These are phyloP conservation scores for Russula vinacea DNA, from an alignment of 768 basidiomycete species.

Conservation along the genomic window DNA sequence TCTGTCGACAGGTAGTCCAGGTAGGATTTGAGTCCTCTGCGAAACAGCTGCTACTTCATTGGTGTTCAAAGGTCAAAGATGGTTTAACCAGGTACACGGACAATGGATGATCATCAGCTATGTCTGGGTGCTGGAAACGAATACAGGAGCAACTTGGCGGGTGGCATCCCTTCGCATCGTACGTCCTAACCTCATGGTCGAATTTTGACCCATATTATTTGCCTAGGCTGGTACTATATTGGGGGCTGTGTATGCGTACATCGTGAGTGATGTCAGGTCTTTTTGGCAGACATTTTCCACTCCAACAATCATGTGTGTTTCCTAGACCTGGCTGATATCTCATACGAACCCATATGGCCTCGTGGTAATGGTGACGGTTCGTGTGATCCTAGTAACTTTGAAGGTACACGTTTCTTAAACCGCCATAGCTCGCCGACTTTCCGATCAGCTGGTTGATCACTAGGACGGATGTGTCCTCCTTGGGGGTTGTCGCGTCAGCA, in stretches of 20 bases:
- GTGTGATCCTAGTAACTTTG: neutral
- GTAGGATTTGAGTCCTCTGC: slow-evolving; percentile 31
- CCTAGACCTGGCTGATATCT: slow-evolving; percentile 42
- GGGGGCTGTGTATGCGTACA: slow-evolving; percentile 37
- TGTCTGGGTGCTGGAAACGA: slow-evolving; percentile 52
- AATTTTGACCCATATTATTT: neutral
- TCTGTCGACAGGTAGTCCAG: slow-evolving; percentile 39
- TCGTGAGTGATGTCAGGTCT: slow-evolving; percentile 33
- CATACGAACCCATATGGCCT: slow-evolving; percentile 44
- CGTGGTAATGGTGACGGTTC: slow-evolving; percentile 41
- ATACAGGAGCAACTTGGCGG: slow-evolving; percentile 51
- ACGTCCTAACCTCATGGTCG: slow-evolving; percentile 16
- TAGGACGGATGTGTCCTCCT: slow-evolving; percentile 39
- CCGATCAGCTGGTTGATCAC: slow-evolving; percentile 47
- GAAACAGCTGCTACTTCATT: neutral
- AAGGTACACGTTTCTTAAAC: slow-evolving; percentile 3
- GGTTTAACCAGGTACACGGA: slow-evolving; percentile 42
- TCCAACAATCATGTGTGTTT: neutral
- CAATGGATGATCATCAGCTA: slow-evolving; percentile 53
- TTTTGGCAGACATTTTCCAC: neutral
- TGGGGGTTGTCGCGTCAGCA: slow-evolving; percentile 46
- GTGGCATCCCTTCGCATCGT: slow-evolving; percentile 47
- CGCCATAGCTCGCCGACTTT: slow-evolving; percentile 42
- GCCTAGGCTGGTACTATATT: slow-evolving; percentile 36
- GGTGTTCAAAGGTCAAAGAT: slow-evolving; percentile 36